phyloP scores from a whole-genome alignment of 441 rosid genomes.

The Erodium chrysanthum region DNA sequence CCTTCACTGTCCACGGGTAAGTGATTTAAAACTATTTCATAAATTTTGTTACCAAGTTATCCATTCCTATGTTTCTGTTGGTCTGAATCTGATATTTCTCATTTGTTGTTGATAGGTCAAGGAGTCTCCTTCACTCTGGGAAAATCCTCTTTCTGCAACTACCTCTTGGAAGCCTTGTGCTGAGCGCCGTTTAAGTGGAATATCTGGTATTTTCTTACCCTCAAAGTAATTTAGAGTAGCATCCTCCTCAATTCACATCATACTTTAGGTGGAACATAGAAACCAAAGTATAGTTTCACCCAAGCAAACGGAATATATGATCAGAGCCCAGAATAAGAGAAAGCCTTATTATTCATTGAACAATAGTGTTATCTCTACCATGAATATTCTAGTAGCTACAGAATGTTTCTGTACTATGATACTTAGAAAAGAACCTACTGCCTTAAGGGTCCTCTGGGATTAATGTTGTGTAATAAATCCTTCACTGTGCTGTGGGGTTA shows the following conservation, averaged over 20 bases:
- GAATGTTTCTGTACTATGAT: not conserved
- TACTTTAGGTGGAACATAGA: not conserved
- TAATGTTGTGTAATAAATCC: not conserved
- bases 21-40: slow-evolving; percentile 20
- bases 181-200: slow-evolving; percentile 63
- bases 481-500: not conserved
- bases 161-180: slow-evolving; percentile 99
- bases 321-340: not conserved
- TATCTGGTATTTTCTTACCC: slow-evolving; percentile 41
- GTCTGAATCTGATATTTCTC: not conserved
- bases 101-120: slow-evolving; percentile 47
- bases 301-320: not conserved
- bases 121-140: slow-evolving; percentile 91
- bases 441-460: not conserved
- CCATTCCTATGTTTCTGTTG: not conserved
- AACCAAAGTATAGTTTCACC: not conserved
- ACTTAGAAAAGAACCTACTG: too few species aligned
- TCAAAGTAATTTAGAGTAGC: not conserved
- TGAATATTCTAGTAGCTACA: not conserved
- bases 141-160: slow-evolving; percentile 85
- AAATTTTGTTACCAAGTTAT: not conserved
- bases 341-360: not conserved
- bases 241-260: not conserved
- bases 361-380: not conserved
- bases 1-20: slow-evolving; percentile 82